Evolutionary conservation across 306 rosid genomes (phyloP), one percentile per base, ranked within the genome.

Genomic region (Cicer bijugum): DNA sequence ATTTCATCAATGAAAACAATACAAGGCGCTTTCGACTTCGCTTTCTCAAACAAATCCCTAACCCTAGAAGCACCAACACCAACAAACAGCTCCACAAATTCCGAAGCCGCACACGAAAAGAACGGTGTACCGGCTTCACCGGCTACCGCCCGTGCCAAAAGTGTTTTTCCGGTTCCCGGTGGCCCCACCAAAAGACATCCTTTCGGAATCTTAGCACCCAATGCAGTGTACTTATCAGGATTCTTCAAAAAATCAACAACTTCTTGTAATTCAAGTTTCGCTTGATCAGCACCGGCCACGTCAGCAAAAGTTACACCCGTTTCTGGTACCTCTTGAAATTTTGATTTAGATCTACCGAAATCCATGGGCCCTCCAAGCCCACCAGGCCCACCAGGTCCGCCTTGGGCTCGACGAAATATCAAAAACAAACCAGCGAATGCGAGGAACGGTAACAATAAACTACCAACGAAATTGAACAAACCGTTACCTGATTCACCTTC

Each of bases 301-400:
- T 94, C 99, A 51, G 87, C 80, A 38, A 94, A 94, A 4, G 93
- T 86, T 0, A 94, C 96, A 0, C 97, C 97, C 1, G 99, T 94
- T 58, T 94, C 99, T 0, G 97, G 97, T 4, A 94, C 99, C 51
- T 94, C 99, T 33, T 91, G 96, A 80, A 94, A 94, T 44, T 94
- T 94, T 12, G 99, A 94, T 67, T 91, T 94, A 0, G 91, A 91
- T 57, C 97, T 52, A 79, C 98, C 96, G 45, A 94, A 94, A 76
- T 94, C 99, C 99, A 94, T 94, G 6, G 99, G 97, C 39, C 99
- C 99, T 0, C 99, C 97, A 0, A 91, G 88, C 19, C 96, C 99
- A 1, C 97, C 97, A 0, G 96, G 95, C 0, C 99, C 99, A 1
- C 97, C 97, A 0, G 97, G 91, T 5, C 99, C 75, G 72, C 99